phyloP scores from a whole-genome alignment of 441 rosid species.

The Codiaeum variegatum region DNA sequence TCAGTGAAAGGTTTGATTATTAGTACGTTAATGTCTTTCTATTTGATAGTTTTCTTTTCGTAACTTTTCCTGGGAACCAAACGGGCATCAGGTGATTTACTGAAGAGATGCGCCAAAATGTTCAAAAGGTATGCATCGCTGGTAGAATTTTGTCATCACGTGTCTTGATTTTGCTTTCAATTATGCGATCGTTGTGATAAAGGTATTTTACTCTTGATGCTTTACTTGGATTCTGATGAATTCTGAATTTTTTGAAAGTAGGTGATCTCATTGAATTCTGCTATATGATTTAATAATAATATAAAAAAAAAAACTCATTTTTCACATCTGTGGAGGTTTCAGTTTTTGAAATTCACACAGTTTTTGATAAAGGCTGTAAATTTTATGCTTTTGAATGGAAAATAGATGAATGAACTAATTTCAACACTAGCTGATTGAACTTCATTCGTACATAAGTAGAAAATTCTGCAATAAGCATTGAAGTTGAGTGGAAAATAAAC shows the following conservation, averaged over 20 bases:
- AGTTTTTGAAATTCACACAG: background rate
- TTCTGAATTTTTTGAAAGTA: background rate
- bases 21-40: background rate
- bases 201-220: background rate
- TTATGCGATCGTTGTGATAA: background rate
- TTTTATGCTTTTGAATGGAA: background rate
- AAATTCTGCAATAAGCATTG: background rate
- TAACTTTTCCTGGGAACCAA: background rate
- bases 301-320: no score
- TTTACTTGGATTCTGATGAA: background rate
- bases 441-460: background rate
- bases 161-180: background rate
- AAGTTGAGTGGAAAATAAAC: conserved; percentile 1
- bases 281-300: no score
- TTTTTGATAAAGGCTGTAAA: no score
- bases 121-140: background rate
- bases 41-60: background rate
- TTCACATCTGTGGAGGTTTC: background rate
- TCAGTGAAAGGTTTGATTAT: background rate
- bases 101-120: background rate
- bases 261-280: background rate
- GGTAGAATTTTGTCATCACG: background rate
- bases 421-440: background rate
- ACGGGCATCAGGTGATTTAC: background rate
- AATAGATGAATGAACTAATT: background rate